Evolutionary conservation across 2,329 filamentous ascomycete species (phyloP).

Genomic region (Diplodia corticola): DNA sequence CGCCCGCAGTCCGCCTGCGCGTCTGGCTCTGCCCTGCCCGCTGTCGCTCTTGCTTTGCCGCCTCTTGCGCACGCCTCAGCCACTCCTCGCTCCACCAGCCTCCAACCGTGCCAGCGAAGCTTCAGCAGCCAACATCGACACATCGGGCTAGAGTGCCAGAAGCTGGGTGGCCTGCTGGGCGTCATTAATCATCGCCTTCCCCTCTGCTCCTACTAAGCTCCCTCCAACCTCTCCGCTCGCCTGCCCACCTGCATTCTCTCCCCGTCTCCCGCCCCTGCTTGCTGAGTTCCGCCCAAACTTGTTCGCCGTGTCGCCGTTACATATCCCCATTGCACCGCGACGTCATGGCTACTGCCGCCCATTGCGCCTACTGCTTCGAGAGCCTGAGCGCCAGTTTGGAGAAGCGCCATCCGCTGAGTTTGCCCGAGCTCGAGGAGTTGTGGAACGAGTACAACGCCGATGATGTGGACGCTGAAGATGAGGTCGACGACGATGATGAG

Average conservation of each 20-base stretch:
- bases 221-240: not conserved
- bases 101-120: conserved; percentile 15
- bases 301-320: not conserved
- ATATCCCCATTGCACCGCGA: not conserved
- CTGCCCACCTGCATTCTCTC: not conserved
- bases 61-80: not conserved
- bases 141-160: conserved; percentile 16
- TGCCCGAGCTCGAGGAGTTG: conserved; percentile 69
- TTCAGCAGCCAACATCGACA: conserved; percentile 4
- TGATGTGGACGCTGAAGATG: conserved; percentile 30
- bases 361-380: conserved; percentile 95
- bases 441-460: conserved; percentile 57
- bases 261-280: not conserved
- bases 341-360: conserved; percentile 77
- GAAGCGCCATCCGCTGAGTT: conserved; percentile 64
- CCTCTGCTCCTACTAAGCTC: not conserved
- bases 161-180: conserved; percentile 15
- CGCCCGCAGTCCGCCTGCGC: conserved; percentile 13
- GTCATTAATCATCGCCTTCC: conserved; percentile 9
- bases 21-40: conserved; percentile 8
- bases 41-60: not conserved
- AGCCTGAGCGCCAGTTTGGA: conserved; percentile 74
- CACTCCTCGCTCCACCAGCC: not conserved
- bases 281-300: not conserved
- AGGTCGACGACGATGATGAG: conserved; percentile 37